These are phyloP conservation scores for Margaritispora aquatica DNA, from an alignment of 495 filamentous ascomycete genomes.

Conservation along the genomic window DNA sequence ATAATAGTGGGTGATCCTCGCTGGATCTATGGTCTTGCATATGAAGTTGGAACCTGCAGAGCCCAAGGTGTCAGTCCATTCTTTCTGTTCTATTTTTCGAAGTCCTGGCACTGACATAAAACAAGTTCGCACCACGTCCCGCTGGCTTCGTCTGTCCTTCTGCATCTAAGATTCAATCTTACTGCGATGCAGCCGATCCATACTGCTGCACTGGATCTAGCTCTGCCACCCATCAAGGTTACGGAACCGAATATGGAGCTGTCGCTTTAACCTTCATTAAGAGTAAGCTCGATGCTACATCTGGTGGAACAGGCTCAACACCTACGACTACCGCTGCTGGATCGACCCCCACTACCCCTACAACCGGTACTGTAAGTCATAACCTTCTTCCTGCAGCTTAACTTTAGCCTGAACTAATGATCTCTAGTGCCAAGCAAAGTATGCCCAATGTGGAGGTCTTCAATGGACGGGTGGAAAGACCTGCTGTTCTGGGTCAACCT, in stretches of 20 bases:
- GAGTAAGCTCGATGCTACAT: conserved; percentile 29
- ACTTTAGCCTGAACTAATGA: not conserved
- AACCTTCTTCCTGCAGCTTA: not conserved
- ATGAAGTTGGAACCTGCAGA: conserved; percentile 54
- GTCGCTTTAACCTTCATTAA: conserved; percentile 50
- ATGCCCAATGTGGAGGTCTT: not conserved
- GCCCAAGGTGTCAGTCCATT: conserved; percentile 45
- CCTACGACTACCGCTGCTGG: not conserved
- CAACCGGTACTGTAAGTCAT: not conserved
- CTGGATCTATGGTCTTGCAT: conserved; percentile 44
- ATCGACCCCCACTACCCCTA: not conserved
- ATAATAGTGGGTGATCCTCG: conserved; percentile 59
- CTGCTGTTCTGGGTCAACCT: not conserved
- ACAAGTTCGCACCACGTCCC: conserved; percentile 52
- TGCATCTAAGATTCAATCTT: conserved; percentile 49
- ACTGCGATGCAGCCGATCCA: conserved; percentile 56
- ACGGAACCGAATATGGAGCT: conserved; percentile 52
- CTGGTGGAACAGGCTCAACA: not conserved
- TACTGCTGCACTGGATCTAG: conserved; percentile 60
- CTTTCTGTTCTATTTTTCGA: not conserved
- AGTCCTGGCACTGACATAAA: not conserved
- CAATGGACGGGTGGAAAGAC: not conserved
- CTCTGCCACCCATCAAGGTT: conserved; percentile 49
- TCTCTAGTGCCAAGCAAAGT: not conserved
- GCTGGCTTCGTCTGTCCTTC: conserved; percentile 48